phyloP scores from a whole-genome alignment of 768 basidiomycete genomes.

The Myochromella boudieri region DNA sequence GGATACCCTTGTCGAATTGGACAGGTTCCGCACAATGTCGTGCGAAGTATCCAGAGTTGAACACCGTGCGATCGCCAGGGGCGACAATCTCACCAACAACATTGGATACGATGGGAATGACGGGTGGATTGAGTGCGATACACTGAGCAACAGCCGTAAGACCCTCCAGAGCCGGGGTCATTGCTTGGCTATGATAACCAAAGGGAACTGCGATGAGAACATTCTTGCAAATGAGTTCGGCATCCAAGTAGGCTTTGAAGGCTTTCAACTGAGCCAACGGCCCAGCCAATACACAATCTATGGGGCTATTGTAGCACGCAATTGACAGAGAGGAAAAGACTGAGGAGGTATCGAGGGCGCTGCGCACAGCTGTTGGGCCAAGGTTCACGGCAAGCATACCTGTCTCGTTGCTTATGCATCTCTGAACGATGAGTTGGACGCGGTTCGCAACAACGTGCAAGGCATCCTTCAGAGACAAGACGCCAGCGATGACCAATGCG shows the following conservation, averaged over 20 bases:
- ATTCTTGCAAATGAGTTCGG: slow-evolving; percentile 33
- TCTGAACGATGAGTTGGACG: slow-evolving; percentile 53
- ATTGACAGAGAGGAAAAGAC: slow-evolving; percentile 41
- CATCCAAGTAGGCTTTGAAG: slow-evolving; percentile 42
- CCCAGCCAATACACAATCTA: slow-evolving; percentile 62
- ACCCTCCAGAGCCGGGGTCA: slow-evolving; percentile 56
- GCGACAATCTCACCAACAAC: slow-evolving; percentile 52
- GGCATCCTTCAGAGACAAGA: slow-evolving; percentile 56
- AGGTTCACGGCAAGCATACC: slow-evolving; percentile 65
- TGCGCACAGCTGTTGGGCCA: slow-evolving; percentile 29
- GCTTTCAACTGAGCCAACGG: slow-evolving; percentile 38
- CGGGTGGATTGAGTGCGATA: slow-evolving; percentile 43
- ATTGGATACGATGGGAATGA: slow-evolving; percentile 62
- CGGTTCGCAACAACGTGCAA: slow-evolving; percentile 57
- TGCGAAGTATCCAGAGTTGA: slow-evolving; percentile 52
- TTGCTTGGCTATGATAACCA: slow-evolving; percentile 67
- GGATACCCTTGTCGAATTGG: slow-evolving; percentile 50
- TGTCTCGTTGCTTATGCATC: slow-evolving; percentile 42
- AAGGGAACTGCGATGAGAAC: slow-evolving; percentile 53
- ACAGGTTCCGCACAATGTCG: slow-evolving; percentile 62
- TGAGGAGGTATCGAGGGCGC: slow-evolving; percentile 30
- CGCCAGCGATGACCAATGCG: slow-evolving; percentile 62
- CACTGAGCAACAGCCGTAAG: slow-evolving; percentile 39
- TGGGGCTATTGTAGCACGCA: slow-evolving; percentile 63
- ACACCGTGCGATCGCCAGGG: slow-evolving; percentile 49